Conservation (phyloP, 2,329 filamentous ascomycete genomes). For the Fusarium avenaceum region DNA sequence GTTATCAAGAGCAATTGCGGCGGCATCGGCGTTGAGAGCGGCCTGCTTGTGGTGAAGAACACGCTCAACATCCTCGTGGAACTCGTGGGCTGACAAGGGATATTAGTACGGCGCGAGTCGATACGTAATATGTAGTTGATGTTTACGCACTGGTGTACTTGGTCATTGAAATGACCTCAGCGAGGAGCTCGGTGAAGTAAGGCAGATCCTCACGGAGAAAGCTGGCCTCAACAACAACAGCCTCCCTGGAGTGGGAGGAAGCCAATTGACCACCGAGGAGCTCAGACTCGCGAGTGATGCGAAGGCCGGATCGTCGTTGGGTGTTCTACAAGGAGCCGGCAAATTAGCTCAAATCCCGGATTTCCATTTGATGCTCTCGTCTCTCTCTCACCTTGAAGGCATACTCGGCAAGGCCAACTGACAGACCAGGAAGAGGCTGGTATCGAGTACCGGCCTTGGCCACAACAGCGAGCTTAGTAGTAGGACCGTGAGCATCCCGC, state of each 20-base stretch:
- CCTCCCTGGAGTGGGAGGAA: slow-evolving; percentile 92
- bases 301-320: slow-evolving; percentile 85
- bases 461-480: slow-evolving; percentile 90
- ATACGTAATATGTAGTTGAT: slow-evolving; percentile 14
- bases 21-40: slow-evolving; percentile 72
- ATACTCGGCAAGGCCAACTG: slow-evolving; percentile 92
- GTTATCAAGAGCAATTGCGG: slow-evolving; percentile 82
- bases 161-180: slow-evolving; percentile 89
- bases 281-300: slow-evolving; percentile 95
- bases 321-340: slow-evolving; percentile 75
- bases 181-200: slow-evolving; percentile 96
- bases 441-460: slow-evolving; percentile 95
- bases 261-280: slow-evolving; percentile 92
- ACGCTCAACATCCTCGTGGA: slow-evolving; percentile 86
- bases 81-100: slow-evolving; percentile 78
- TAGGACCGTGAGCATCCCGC: slow-evolving; percentile 88
- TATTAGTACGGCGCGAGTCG: slow-evolving; percentile 29
- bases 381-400: slow-evolving; percentile 84
- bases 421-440: slow-evolving; percentile 88
- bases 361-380: slow-evolving; percentile 24
- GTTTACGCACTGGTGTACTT: slow-evolving; percentile 79
- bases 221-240: slow-evolving; percentile 90
- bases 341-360: slow-evolving; percentile 62
- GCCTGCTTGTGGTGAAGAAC: slow-evolving; percentile 84
- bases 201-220: slow-evolving; percentile 96